Evolutionary conservation across 1,284 basidiomycete species (phyloP), one percentile per base, ranked within the genome.

Genomic region (Trichosporon coremiiforme): DNA sequence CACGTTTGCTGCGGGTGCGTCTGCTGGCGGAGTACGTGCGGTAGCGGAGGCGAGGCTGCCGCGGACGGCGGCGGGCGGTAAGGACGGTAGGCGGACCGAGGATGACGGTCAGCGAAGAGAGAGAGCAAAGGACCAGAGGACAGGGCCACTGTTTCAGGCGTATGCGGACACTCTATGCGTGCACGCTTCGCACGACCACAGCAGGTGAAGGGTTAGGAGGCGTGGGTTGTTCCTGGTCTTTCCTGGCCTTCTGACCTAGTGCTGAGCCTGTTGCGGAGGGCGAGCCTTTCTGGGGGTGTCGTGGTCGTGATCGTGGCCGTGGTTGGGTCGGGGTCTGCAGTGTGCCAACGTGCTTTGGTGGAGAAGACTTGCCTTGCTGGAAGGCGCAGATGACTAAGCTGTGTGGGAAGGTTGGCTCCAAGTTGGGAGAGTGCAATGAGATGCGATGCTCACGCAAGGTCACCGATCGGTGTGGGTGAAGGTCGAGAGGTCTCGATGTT

Each of bases 291-390:
- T n/a, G 33, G 8, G 33, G 33, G 33, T 45, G 41, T 45, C 41
- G 41, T 45, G 41, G 41, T n/a, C n/a, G n/a, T n/a, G n/a, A n/a
- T n/a, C n/a, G n/a, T n/a, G n/a, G n/a, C n/a, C n/a, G n/a, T n/a
- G n/a, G n/a, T n/a, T n/a, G n/a, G n/a, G n/a, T n/a, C n/a, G n/a
- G n/a, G n/a, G n/a, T n/a, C n/a, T n/a, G n/a, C n/a, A n/a, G n/a
- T n/a, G n/a, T 45, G 41, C 41, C 41, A 45, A 45, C 41, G 41
- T 45, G 41, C 41, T 33, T 45, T n/a, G n/a, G n/a, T n/a, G n/a
- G n/a, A n/a, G n/a, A n/a, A n/a, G n/a, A n/a, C n/a, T 7, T 45
- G 41, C 41, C n/a, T n/a, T n/a, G n/a, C n/a, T 15, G 41, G 15
- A 15, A 3, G 5, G 15, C 38, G 2, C 10, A 41, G 41, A 15